Conservation (phyloP, 768 basidiomycete genomes). For the Mycena rosella region DNA sequence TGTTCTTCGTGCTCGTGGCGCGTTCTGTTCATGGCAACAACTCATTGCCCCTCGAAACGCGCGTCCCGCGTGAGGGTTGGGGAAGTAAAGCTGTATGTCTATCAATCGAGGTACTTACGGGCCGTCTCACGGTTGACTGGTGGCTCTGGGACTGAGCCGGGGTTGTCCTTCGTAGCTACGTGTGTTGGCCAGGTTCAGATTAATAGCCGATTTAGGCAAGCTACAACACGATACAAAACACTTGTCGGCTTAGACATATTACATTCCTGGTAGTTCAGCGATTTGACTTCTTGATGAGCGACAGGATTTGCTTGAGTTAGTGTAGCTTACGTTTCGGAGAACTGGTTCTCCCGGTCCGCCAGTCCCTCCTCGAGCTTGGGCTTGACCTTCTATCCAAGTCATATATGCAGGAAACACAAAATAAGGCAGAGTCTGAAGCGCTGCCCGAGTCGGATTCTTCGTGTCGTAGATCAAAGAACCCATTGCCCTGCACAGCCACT, state of each 20-base stretch:
- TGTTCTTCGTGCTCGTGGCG: background rate
- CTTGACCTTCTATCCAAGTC: constrained; percentile 18
- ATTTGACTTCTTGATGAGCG: constrained; percentile 23
- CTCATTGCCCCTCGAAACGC: background rate
- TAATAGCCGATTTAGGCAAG: too few relatives aligned
- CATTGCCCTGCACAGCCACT: too few relatives aligned
- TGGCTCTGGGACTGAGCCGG: too few relatives aligned
- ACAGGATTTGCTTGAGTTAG: constrained; percentile 21
- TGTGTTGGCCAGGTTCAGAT: too few relatives aligned
- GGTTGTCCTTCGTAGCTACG: too few relatives aligned
- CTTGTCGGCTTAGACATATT: background rate
- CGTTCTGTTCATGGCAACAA: background rate
- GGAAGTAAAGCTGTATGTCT: background rate
- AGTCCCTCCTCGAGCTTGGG: constrained; percentile 18
- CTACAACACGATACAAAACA: background rate
- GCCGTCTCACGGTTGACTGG: too few relatives aligned
- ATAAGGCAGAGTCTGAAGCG: constrained; percentile 25
- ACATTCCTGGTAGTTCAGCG: background rate
- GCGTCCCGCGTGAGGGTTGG: background rate
- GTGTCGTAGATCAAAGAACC: background rate
- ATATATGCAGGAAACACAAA: too few relatives aligned
- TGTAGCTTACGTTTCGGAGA: background rate
- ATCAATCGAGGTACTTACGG: too few relatives aligned
- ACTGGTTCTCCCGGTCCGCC: constrained; percentile 11
- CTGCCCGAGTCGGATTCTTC: constrained; percentile 16